These are phyloP conservation scores for Diplodia intermedia DNA, from an alignment of 2,329 filamentous ascomycete species.

Conservation along the genomic window DNA sequence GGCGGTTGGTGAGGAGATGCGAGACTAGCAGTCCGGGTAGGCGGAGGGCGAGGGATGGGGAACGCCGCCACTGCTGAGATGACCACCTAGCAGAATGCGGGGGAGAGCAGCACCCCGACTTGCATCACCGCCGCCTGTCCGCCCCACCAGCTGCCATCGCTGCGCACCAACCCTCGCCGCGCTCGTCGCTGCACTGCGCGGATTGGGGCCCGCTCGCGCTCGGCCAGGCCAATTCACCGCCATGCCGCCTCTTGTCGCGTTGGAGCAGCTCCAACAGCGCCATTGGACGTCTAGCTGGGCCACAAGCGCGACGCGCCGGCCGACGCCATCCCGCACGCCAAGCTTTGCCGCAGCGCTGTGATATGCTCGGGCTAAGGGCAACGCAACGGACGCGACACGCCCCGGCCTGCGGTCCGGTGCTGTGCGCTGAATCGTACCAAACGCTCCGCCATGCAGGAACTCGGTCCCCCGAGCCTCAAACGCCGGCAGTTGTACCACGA, in stretches of 20 bases:
- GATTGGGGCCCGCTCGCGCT: background rate
- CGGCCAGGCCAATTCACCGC: background rate
- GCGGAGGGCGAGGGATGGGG: constrained; percentile 18
- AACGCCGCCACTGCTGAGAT: background rate
- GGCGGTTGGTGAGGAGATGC: constrained; percentile 22
- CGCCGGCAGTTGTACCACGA: background rate
- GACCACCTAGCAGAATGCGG: constrained; percentile 19
- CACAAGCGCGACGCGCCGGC: background rate
- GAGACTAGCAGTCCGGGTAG: constrained; percentile 19
- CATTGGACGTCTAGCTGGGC: background rate
- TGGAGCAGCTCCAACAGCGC: background rate
- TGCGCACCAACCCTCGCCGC: background rate
- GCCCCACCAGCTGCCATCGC: background rate
- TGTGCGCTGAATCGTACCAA: constrained; percentile 12
- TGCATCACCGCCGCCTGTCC: constrained; percentile 3
- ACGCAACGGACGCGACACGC: constrained; percentile 9
- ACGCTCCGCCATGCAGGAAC: constrained; percentile 22
- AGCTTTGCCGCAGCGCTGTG: constrained; percentile 21
- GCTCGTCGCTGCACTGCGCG: background rate
- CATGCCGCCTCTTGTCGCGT: no score
- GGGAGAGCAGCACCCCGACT: constrained; percentile 1
- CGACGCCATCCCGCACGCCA: constrained; percentile 26
- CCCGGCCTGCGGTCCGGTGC: constrained; percentile 8
- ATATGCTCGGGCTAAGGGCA: constrained; percentile 28
- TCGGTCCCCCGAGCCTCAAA: constrained; percentile 1